These are phyloP conservation scores for Acephala macrosclerotiorum DNA, from an alignment of 2,329 filamentous ascomycete species.

Conservation along the genomic window DNA sequence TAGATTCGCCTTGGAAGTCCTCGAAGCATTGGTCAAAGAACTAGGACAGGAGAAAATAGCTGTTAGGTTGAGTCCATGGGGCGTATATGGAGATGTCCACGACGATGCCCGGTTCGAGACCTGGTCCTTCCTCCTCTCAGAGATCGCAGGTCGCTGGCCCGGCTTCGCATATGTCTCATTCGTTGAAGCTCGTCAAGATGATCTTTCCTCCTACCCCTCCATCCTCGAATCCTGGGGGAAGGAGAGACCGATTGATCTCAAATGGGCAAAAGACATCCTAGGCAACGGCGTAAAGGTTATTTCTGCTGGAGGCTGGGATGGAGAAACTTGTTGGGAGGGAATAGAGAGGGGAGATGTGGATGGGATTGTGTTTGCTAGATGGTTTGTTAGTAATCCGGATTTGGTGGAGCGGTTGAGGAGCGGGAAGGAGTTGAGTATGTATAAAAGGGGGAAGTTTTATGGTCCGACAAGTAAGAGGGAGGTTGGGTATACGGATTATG, in stretches of 20 bases:
- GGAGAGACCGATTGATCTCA: slow-evolving; percentile 8
- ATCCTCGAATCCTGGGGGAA: slow-evolving; percentile 8
- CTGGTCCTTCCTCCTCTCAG: slow-evolving; percentile 9
- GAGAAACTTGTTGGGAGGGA: slow-evolving; percentile 10
- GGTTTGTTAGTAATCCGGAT: slow-evolving; percentile 28
- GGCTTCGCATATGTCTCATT: slow-evolving; percentile 16
- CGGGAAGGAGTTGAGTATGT: slow-evolving; percentile 40
- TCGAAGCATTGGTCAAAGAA: slow-evolving; percentile 54
- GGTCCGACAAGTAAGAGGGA: slow-evolving; percentile 24
- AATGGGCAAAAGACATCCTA: slow-evolving; percentile 12
- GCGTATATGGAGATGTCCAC: slow-evolving; percentile 65
- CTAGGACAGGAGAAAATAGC: slow-evolving; percentile 59
- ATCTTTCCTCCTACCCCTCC: neutral
- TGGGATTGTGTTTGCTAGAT: slow-evolving; percentile 22
- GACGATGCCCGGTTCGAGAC: slow-evolving; percentile 47
- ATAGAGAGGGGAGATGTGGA: slow-evolving; percentile 37
- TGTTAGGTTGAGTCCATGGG: slow-evolving; percentile 66
- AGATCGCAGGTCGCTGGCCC: slow-evolving; percentile 2
- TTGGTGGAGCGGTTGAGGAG: slow-evolving; percentile 16
- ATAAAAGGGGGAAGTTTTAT: slow-evolving; percentile 25
- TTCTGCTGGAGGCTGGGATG: slow-evolving; percentile 21
- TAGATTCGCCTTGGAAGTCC: slow-evolving; percentile 58
- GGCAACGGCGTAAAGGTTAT: slow-evolving; percentile 1
- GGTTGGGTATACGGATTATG: slow-evolving; percentile 23
- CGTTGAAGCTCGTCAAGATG: slow-evolving; percentile 19